phyloP scores from a whole-genome alignment of 2,329 filamentous ascomycete genomes.

The Cordyceps pruinosa region DNA sequence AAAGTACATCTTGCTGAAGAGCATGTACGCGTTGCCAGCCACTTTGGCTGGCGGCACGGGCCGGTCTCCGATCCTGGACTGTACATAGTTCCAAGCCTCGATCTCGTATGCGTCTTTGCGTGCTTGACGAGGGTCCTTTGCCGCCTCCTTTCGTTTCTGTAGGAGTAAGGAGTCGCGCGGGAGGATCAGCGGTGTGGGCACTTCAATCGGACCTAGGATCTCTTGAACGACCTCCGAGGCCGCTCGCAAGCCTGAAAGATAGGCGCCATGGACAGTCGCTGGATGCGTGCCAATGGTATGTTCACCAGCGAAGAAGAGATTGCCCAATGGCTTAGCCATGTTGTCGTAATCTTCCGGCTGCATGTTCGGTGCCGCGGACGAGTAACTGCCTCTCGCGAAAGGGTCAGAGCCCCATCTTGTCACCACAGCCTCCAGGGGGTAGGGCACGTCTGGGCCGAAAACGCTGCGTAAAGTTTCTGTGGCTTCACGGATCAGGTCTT shows the following conservation, averaged over 20 bases:
- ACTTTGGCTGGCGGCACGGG: slow-evolving; percentile 66
- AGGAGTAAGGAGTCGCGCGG: slow-evolving; percentile 48
- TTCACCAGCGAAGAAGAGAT: slow-evolving; percentile 91
- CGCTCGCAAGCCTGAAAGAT: slow-evolving; percentile 83
- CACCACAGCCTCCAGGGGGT: slow-evolving; percentile 77
- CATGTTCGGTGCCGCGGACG: slow-evolving; percentile 80
- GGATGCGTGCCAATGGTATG: slow-evolving; percentile 94
- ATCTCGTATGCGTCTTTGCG: slow-evolving; percentile 51
- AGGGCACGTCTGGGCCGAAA: slow-evolving; percentile 64
- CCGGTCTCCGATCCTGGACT: slow-evolving; percentile 61
- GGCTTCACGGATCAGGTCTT: slow-evolving; percentile 72
- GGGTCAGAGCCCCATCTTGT: slow-evolving; percentile 88
- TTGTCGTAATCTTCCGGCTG: slow-evolving; percentile 82
- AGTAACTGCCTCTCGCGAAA: slow-evolving; percentile 93
- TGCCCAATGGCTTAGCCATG: slow-evolving; percentile 79
- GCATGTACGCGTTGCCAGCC: slow-evolving; percentile 76
- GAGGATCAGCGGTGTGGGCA: slow-evolving; percentile 69
- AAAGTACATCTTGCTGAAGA: slow-evolving; percentile 76
- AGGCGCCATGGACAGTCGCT: slow-evolving; percentile 94
- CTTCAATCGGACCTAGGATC: slow-evolving; percentile 72
- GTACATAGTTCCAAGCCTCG: slow-evolving; percentile 45
- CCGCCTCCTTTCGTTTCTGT: slow-evolving; percentile 49
- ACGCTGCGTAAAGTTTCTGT: slow-evolving; percentile 70
- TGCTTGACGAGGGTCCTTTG: slow-evolving; percentile 43
- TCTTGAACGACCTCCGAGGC: slow-evolving; percentile 78